These are phyloP conservation scores for Rubus idaeus DNA, from an alignment of 306 rosid species.

Conservation along the genomic window DNA sequence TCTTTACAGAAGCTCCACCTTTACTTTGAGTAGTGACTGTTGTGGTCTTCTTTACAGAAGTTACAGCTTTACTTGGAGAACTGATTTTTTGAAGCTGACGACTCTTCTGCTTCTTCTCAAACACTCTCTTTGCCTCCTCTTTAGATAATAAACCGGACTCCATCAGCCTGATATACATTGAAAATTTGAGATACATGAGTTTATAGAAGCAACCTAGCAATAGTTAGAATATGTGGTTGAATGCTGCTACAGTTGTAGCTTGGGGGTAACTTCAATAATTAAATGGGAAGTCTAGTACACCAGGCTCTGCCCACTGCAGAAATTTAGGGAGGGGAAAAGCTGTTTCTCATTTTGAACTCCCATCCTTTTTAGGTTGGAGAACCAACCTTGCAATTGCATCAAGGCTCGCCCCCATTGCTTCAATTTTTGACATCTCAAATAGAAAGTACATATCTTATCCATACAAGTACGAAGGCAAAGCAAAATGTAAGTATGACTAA, in stretches of 20 bases:
- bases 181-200: constrained; percentile 7
- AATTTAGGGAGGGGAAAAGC: not conserved
- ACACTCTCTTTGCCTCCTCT: constrained; percentile 59
- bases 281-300: not conserved
- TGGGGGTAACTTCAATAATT: not conserved
- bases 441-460: not conserved
- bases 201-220: not conserved
- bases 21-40: constrained; percentile 9
- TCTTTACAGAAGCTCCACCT: constrained; percentile 29
- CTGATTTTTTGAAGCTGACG: constrained; percentile 41
- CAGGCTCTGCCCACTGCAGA: not conserved
- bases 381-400: not conserved
- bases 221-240: not conserved
- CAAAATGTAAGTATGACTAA: not conserved
- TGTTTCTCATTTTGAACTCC: not conserved
- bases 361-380: not conserved
- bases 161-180: constrained; percentile 76
- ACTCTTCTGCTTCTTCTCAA: constrained; percentile 62
- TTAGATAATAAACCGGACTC: constrained; percentile 79
- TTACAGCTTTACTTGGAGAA: constrained; percentile 48
- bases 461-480: not conserved
- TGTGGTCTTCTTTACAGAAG: constrained; percentile 36
- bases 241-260: not conserved
- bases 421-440: not conserved
- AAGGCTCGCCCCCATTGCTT: not conserved